phyloP scores from a whole-genome alignment of 2,329 filamentous ascomycete genomes.

The Gaeumannomyces sp. region DNA sequence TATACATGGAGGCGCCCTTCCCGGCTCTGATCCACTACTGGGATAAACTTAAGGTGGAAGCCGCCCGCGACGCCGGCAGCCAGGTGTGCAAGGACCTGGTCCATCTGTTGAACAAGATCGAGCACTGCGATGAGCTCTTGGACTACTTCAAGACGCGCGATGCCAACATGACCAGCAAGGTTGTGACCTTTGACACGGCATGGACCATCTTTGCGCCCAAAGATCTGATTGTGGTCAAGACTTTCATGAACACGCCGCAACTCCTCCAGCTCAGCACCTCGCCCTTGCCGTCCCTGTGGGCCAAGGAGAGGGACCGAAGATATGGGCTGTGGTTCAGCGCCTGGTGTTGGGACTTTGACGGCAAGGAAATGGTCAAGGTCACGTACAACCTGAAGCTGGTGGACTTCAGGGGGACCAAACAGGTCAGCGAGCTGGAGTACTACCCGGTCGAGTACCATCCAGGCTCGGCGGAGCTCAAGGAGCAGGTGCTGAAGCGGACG shows the following conservation, averaged over 20 bases:
- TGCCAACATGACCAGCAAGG: not conserved
- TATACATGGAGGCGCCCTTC: not conserved
- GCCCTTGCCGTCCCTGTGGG: not conserved
- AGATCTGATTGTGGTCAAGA: not conserved
- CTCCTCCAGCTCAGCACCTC: not conserved
- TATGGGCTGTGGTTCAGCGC: not conserved
- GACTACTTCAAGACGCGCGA: not conserved
- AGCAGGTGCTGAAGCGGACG: not conserved
- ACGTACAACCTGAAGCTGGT: not conserved
- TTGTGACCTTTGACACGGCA: not conserved
- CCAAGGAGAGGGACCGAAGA: too few species aligned
- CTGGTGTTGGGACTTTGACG: constrained; percentile 1
- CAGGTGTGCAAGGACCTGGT: constrained; percentile 1
- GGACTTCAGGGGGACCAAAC: not conserved
- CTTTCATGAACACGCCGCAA: not conserved
- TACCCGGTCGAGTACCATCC: not conserved
- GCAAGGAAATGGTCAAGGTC: not conserved
- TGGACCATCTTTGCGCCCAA: constrained; percentile 1
- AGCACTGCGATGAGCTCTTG: not conserved
- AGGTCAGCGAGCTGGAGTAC: not conserved
- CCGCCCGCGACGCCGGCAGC: not conserved
- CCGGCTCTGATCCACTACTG: not conserved
- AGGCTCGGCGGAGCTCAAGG: not conserved
- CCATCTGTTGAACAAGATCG: not conserved
- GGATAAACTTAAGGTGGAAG: not conserved